Base-by-base conservation (phyloP, 1,139 yeast genomes). In the Magnusiomyces starmeri region DNA sequence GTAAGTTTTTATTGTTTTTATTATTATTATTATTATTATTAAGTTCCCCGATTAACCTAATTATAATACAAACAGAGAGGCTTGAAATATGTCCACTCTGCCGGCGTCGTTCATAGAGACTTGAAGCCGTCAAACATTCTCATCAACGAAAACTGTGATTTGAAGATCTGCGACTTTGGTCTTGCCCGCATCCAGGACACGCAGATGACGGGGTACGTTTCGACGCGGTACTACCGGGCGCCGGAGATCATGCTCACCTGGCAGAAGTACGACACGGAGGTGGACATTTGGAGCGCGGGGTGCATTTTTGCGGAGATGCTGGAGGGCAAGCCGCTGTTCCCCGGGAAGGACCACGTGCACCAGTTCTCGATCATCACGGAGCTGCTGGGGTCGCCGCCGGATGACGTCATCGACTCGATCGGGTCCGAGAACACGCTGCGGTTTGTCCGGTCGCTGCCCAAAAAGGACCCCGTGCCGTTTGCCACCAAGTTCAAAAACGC, bases 271-370 rank as follows among this genome's bases (percentile, higher is more conserved):
- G 97, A 92, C 66, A 85, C 89, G n/a, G 97, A 92, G 70, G 98
- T 94, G 42, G 99, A 92, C 69, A 85, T 92, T 63, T 92, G 99
- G 99, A 85, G 96, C 18, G 97, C 95, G n/a, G 99, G 97, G 18
- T 92, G 99, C 72, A 92, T 92, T 58, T 86, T 92, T 65, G 95
- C 97, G 12, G 99, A 92, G 69, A 92, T 94, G 96, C 86, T 92
- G 61, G 97, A 92, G 68, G 97, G 97, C n/a, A 90, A 89, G 69
- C 98, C 99, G 2, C 74, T 92, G 47, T 92, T 92, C 77, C 98
- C 98, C 0, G 99, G 99, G 49, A 89, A 88, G 68, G 98, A 94
- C 68, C 99, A 92, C 66, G 97, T 92, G 54, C 97, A 92, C 69
- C 99, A 92, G 74, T 92, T 94, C 66, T 85, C 95, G 35, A 92